Evolutionary conservation across 805 yeast species (phyloP).

Genomic region (Vanderwaltozyma polyspora): DNA sequence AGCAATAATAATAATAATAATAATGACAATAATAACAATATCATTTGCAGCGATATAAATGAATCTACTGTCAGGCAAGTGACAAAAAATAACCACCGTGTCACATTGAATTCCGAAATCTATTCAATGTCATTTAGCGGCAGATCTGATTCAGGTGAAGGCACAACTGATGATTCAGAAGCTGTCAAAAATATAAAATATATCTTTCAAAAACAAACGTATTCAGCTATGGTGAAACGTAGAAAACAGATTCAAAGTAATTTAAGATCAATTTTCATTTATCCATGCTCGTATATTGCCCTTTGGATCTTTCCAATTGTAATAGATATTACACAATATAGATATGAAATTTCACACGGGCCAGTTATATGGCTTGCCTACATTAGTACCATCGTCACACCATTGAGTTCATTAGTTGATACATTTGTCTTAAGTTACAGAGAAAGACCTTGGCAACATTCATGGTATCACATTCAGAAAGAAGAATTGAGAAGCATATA

Average conservation of each 20-base stretch:
- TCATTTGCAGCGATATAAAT: too few species aligned
- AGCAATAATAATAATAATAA: too few species aligned
- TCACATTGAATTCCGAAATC: neutral
- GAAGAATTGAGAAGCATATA: conserved; percentile 15
- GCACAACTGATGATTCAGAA: neutral
- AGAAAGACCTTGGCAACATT: conserved; percentile 67
- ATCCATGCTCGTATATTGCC: conserved; percentile 71
- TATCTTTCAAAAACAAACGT: conserved; percentile 47
- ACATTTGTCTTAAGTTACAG: conserved; percentile 62
- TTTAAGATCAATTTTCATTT: conserved; percentile 67
- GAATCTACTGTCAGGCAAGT: too few species aligned
- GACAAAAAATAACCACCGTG: neutral
- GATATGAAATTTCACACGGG: conserved; percentile 35
- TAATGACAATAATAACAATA: too few species aligned
- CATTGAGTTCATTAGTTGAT: conserved; percentile 71
- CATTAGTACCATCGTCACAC: conserved; percentile 66
- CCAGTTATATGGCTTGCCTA: conserved; percentile 54
- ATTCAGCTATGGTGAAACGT: conserved; percentile 49
- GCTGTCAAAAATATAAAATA: conserved; percentile 11
- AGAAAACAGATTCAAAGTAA: conserved; percentile 63
- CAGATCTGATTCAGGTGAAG: neutral
- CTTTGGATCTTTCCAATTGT: conserved; percentile 77
- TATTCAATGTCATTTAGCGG: neutral
- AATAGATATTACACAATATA: conserved; percentile 46
- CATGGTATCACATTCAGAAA: conserved; percentile 23